Conservation (phyloP, 768 basidiomycete genomes). For the Tephrocybe sp. region DNA sequence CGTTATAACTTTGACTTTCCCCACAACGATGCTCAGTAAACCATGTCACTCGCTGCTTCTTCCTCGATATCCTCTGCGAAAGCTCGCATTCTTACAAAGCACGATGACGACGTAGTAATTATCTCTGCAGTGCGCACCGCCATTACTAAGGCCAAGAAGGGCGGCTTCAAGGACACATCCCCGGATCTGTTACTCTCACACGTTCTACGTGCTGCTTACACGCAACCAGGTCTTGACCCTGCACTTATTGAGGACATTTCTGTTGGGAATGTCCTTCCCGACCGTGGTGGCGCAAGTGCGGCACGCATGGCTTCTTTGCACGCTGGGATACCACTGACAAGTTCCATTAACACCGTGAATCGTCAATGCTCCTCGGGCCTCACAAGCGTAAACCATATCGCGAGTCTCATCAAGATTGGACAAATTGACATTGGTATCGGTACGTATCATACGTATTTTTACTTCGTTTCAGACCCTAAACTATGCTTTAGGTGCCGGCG, state of each 20-base stretch:
- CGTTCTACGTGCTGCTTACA: conserved; percentile 72
- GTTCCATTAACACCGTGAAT: conserved; percentile 81
- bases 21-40: neutral
- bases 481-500: conserved; percentile 64
- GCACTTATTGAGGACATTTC: conserved; percentile 81
- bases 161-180: conserved; percentile 89
- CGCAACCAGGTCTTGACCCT: conserved; percentile 71
- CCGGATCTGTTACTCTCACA: conserved; percentile 81
- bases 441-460: conserved; percentile 31
- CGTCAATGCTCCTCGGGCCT: conserved; percentile 91
- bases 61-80: conserved; percentile 39
- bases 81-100: conserved; percentile 64
- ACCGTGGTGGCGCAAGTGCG: conserved; percentile 77
- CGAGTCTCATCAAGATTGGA: conserved; percentile 74
- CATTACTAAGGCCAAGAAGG: conserved; percentile 86
- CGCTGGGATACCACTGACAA: conserved; percentile 79
- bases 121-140: conserved; percentile 87
- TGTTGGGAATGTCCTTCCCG: conserved; percentile 88
- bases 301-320: conserved; percentile 88
- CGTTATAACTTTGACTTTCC: neutral
- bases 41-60: conserved; percentile 5
- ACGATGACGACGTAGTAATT: conserved; percentile 89
- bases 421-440: conserved; percentile 93
- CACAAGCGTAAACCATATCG: conserved; percentile 79
- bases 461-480: neutral